phyloP scores from a whole-genome alignment of 2,329 filamentous ascomycete genomes.

The Colletotrichum sp. region DNA sequence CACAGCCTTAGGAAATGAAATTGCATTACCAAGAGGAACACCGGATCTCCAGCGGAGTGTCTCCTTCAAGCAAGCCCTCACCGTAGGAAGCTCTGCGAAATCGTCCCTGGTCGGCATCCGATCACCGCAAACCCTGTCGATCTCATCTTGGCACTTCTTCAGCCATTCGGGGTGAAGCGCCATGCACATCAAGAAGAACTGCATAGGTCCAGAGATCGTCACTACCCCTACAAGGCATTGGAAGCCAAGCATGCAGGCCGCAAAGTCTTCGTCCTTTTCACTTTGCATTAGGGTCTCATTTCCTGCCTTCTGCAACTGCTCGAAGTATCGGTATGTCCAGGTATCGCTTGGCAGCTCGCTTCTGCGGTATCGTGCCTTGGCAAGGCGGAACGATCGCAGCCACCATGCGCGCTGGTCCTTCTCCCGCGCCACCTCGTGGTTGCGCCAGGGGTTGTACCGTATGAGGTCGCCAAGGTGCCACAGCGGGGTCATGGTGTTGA shows the following conservation, averaged over 20 bases:
- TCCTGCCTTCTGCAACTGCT: constrained; percentile 43
- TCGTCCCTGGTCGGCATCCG: constrained; percentile 57
- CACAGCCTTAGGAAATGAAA: not conserved
- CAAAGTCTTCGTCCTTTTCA: constrained; percentile 48
- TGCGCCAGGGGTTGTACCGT: constrained; percentile 51
- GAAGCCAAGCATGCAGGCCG: constrained; percentile 57
- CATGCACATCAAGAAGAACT: constrained; percentile 60
- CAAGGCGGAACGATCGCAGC: constrained; percentile 44
- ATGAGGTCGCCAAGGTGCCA: constrained; percentile 48
- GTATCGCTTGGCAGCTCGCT: constrained; percentile 49
- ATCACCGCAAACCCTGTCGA: constrained; percentile 60
- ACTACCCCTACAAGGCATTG: constrained; percentile 56
- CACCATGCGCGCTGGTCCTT: constrained; percentile 50
- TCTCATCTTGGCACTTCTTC: constrained; percentile 58
- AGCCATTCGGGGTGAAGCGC: constrained; percentile 58
- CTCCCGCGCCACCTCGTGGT: constrained; percentile 49
- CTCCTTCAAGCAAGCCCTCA: constrained; percentile 63
- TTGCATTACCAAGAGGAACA: constrained; percentile 51
- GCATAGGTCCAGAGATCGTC: constrained; percentile 52
- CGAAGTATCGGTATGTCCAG: constrained; percentile 54
- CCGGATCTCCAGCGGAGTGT: constrained; percentile 63
- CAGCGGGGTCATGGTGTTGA: constrained; percentile 54
- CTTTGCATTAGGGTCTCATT: constrained; percentile 44
- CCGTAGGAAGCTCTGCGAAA: constrained; percentile 53
- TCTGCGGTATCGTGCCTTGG: constrained; percentile 43